A percentile compares a stretch with the other conserved stretches of the same genome.
Conservation (phyloP, 208 protist species). For the Crithidia brevicula region DNA sequence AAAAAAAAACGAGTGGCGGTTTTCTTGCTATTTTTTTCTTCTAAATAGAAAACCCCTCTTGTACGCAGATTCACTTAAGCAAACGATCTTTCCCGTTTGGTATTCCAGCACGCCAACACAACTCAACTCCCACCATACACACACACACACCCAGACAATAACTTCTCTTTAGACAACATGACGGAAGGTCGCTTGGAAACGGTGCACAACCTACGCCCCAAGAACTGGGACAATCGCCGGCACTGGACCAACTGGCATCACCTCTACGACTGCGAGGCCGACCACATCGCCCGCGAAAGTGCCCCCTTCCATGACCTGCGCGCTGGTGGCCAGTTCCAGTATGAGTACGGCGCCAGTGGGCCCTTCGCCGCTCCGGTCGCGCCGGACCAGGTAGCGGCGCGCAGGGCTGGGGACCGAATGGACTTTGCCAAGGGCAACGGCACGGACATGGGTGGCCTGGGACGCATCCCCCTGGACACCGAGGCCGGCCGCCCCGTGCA, state of each 20-base stretch:
- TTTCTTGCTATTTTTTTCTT: background rate
- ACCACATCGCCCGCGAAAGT: conserved; percentile 89
- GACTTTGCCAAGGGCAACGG: conserved; percentile 72
- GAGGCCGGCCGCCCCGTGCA: conserved; percentile 61
- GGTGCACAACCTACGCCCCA: conserved; percentile 87
- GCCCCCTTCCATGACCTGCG: conserved; percentile 90
- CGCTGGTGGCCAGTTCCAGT: conserved; percentile 90
- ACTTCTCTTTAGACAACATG: conserved; percentile 65
- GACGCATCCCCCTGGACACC: conserved; percentile 67
- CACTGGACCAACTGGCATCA: conserved; percentile 94
- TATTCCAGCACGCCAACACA: background rate
- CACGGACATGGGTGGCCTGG: conserved; percentile 58
- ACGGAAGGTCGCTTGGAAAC: conserved; percentile 92
- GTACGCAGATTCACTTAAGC: too few relatives aligned
- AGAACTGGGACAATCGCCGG: conserved; percentile 90
- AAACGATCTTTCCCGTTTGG: background rate
- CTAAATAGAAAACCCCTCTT: background rate
- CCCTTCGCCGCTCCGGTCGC: conserved; percentile 53
- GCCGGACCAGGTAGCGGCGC: conserved; percentile 61
- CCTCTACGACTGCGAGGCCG: conserved; percentile 87
- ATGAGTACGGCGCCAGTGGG: conserved; percentile 79
- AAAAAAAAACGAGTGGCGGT: too few relatives aligned
- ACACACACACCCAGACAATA: too few relatives aligned
- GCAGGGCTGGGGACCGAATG: conserved; percentile 80
- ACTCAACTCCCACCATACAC: background rate